phyloP scores from a whole-genome alignment of 1,284 basidiomycete genomes.

The Leucoagaricus sp. region DNA sequence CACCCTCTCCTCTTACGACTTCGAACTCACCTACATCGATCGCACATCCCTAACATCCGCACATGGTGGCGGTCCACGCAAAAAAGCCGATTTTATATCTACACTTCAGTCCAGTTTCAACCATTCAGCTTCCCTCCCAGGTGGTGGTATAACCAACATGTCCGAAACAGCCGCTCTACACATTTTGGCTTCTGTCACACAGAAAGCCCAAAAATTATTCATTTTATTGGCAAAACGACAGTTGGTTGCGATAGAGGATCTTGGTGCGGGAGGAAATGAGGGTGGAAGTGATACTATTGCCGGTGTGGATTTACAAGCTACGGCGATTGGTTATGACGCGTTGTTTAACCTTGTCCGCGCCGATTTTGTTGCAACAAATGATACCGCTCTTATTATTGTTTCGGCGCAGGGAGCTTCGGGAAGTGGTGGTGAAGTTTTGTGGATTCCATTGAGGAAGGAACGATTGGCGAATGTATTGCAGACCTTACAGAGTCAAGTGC shows the following conservation, averaged over 20 bases:
- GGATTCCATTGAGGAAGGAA: constrained; percentile 83
- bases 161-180: constrained; percentile 83
- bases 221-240: constrained; percentile 67
- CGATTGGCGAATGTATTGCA: constrained; percentile 47
- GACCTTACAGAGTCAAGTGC: background rate
- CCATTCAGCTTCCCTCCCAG: constrained; percentile 30
- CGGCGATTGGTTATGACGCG: constrained; percentile 62
- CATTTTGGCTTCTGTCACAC: constrained; percentile 83
- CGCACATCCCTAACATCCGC: constrained; percentile 63
- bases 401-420: constrained; percentile 44
- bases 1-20: constrained; percentile 80
- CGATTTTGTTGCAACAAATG: constrained; percentile 85
- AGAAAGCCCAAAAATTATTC: constrained; percentile 83
- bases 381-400: constrained; percentile 80
- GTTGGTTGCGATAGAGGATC: constrained; percentile 55
- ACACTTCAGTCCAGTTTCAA: constrained; percentile 23
- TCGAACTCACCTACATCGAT: constrained; percentile 73
- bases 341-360: constrained; percentile 71
- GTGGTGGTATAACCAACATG: constrained; percentile 34
- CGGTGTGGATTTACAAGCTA: constrained; percentile 44
- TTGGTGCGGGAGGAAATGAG: constrained; percentile 28
- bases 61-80: constrained; percentile 40
- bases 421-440: constrained; percentile 62
- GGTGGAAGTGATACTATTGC: constrained; percentile 18
- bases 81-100: constrained; percentile 21